Evolutionary conservation across 441 rosid species (phyloP), one percentile per base, ranked within the genome.

Genomic region (Raphanus hybrid): DNA sequence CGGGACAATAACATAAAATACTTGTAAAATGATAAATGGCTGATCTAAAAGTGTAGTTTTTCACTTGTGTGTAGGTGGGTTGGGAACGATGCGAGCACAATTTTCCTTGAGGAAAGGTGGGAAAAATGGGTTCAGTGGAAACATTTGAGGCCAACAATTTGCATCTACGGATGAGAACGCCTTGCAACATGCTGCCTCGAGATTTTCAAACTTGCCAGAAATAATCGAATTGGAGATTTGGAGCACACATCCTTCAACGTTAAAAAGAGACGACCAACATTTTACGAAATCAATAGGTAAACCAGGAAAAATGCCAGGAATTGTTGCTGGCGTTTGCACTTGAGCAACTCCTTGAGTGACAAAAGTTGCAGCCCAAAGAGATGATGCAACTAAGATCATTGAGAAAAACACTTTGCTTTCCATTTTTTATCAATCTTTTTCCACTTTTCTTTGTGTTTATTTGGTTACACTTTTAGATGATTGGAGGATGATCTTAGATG

Each of bases 131-230:
- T 65, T 65, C 18, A 65, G 8, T 0, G 69, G 69, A 4, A 66
- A 66, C 69, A 66, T 66, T 12, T 66, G 57, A 66, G 35, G 57
- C 69, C 55, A 65, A 5, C 69, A 65, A 7, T 65, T 65, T 3
- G 35, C 35, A 41, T 65, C 55, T 6, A 65, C 0, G 18, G 34
- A 41, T 2, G 55, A 65, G 15, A 1, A 65, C 11, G 32, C 69
- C 16, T 65, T 41, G 69, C 55, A 41, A 65, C 55, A 65, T 0
- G 69, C 3, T 10, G 14, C n/a, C 23, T 50, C 69, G 12, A 65
- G 35, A 23, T 41, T 12, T 41, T 50, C 69, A 12, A 41, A 65
- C 6, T 41, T 65, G 35, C 69, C 69, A 0, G 55, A 41, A 29
- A 41, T 8, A 41, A 41, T 48, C 1, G 69, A 65, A 0, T 20